Conservation (phyloP, 441 rosid genomes). For the Erysimum pusillum region DNA sequence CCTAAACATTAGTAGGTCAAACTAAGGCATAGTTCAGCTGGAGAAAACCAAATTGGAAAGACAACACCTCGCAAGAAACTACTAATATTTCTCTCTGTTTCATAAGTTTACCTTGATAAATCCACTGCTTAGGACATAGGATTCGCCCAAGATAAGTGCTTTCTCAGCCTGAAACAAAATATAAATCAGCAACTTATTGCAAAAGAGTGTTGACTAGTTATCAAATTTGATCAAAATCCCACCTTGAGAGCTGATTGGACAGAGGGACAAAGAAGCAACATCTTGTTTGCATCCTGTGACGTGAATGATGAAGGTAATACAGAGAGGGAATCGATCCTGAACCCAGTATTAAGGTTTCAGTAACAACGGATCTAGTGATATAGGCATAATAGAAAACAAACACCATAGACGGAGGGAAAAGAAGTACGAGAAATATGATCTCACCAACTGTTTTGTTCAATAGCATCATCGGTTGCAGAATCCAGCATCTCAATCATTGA, state of each 20-base stretch:
- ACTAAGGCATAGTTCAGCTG: constrained; percentile 36
- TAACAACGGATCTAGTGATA: constrained; percentile 15
- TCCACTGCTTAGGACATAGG: constrained; percentile 76
- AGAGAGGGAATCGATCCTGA: constrained; percentile 94
- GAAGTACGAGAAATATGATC: constrained; percentile 32
- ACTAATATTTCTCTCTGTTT: constrained; percentile 10
- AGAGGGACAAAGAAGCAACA: constrained; percentile 80
- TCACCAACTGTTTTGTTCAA: constrained; percentile 93
- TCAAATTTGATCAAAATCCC: constrained; percentile 32
- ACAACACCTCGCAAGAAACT: constrained; percentile 10
- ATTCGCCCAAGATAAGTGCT: constrained; percentile 77
- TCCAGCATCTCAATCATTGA: constrained; percentile 94
- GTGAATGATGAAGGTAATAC: constrained; percentile 79
- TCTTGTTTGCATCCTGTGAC: constrained; percentile 79
- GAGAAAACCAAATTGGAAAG: constrained; percentile 27
- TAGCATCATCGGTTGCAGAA: constrained; percentile 84
- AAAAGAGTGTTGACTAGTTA: constrained; percentile 7
- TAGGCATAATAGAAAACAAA: constrained; percentile 15
- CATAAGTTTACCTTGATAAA: constrained; percentile 76
- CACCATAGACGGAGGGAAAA: constrained; percentile 6
- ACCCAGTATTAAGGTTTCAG: constrained; percentile 47
- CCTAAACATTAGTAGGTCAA: constrained; percentile 57
- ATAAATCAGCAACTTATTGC: constrained; percentile 26
- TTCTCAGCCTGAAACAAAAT: constrained; percentile 69
- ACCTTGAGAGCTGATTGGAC: constrained; percentile 86